phyloP scores from a whole-genome alignment of 2,329 filamentous ascomycete species.

The Dendryphion nanum region DNA sequence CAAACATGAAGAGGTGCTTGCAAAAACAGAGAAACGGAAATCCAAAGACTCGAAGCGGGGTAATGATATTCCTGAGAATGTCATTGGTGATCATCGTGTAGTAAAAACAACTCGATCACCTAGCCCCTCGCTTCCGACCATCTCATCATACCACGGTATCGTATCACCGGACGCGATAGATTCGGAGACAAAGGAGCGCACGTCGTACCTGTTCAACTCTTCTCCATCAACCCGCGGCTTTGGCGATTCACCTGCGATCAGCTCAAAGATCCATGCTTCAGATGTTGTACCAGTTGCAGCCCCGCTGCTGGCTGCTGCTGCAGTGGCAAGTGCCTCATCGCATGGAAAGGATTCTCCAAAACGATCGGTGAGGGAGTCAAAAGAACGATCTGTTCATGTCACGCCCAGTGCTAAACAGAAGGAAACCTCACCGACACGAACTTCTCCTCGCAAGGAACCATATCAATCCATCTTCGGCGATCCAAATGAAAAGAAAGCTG shows the following conservation, averaged over 20 bases:
- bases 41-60: constrained; percentile 15
- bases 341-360: constrained; percentile 6
- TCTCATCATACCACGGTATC: constrained; percentile 10
- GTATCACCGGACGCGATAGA: constrained; percentile 28
- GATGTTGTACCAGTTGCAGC: neutral
- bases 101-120: constrained; percentile 6
- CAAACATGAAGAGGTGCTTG: constrained; percentile 15
- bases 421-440: constrained; percentile 1
- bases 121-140: constrained; percentile 20
- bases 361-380: constrained; percentile 2
- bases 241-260: constrained; percentile 23
- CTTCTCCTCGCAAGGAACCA: constrained; percentile 15
- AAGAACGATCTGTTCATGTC: neutral
- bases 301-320: neutral
- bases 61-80: constrained; percentile 4
- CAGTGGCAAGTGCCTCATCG: neutral
- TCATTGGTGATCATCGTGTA: neutral
- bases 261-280: constrained; percentile 13
- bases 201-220: constrained; percentile 37
- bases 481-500: constrained; percentile 23
- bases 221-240: constrained; percentile 37
- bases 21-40: constrained; percentile 15
- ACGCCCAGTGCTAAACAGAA: constrained; percentile 1
- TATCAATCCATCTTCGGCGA: constrained; percentile 36
- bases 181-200: constrained; percentile 34